phyloP scores from a whole-genome alignment of 208 protist genomes.

The Acanthamoeba healyi region DNA sequence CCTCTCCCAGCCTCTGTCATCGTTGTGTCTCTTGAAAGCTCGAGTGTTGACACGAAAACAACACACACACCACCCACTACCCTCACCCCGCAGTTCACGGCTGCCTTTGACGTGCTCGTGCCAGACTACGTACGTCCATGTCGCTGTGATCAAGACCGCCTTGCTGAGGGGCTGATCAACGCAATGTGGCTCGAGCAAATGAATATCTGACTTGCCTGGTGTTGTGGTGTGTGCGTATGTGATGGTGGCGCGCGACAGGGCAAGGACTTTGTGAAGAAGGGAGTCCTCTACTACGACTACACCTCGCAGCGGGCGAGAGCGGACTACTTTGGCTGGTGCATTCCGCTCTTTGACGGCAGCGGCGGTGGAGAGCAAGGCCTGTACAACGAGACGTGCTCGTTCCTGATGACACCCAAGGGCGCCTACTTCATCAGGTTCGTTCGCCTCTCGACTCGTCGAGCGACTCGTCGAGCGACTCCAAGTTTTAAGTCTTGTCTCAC shows the following conservation, averaged over 20 bases:
- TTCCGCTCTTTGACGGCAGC: neutral
- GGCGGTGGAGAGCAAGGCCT: neutral
- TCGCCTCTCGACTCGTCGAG: neutral
- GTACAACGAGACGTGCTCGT: slow-evolving; percentile 23
- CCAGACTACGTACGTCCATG: neutral
- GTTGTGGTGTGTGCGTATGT: too few species aligned
- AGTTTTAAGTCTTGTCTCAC: neutral
- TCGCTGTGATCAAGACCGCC: neutral
- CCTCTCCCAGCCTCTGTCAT: neutral
- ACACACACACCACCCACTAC: neutral
- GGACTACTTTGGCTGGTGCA: slow-evolving; percentile 1
- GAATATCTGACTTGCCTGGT: too few species aligned
- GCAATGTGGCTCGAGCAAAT: too few species aligned
- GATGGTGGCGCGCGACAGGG: neutral
- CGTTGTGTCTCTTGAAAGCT: too few species aligned
- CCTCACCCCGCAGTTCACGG: neutral
- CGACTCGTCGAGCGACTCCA: neutral
- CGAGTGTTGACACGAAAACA: too few species aligned
- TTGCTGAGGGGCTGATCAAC: too few species aligned
- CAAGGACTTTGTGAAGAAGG: neutral
- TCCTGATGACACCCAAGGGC: neutral
- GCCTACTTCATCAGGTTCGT: neutral
- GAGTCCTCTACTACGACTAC: neutral
- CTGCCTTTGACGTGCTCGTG: neutral
- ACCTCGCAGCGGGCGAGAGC: neutral